phyloP scores from a whole-genome alignment of 257 asterid species.

The Solanum clarkiae region DNA sequence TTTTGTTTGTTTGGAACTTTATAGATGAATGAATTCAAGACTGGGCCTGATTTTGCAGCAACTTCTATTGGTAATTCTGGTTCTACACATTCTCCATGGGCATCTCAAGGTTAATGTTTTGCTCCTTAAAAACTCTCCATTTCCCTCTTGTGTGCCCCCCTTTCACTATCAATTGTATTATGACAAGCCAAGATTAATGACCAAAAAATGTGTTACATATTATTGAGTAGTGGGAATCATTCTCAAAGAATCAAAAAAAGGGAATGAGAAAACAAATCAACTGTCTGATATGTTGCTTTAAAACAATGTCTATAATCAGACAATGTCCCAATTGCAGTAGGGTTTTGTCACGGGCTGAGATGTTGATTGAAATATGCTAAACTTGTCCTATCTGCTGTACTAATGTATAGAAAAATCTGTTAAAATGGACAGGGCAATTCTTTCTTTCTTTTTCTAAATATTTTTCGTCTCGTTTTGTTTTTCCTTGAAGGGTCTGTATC shows the following conservation, averaged over 20 bases:
- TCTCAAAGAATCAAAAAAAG: background rate
- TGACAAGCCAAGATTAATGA: background rate
- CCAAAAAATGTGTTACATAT: background rate
- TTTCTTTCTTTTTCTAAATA: background rate
- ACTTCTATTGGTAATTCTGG: conserved; percentile 53
- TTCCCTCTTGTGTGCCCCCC: background rate
- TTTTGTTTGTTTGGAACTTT: background rate
- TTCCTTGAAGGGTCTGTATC: background rate
- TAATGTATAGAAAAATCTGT: background rate
- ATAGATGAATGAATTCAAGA: conserved; percentile 13
- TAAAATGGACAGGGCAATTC: background rate
- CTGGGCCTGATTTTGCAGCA: conserved; percentile 66
- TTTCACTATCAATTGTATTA: background rate
- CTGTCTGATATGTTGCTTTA: background rate
- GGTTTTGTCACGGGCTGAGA: conserved; percentile 22
- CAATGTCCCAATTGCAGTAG: background rate
- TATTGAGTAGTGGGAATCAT: background rate
- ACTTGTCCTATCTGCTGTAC: conserved; percentile 10
- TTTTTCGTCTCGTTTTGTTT: background rate
- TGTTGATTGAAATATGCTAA: background rate
- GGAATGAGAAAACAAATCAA: background rate
- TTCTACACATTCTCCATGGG: conserved; percentile 67
- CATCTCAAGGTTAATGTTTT: conserved; percentile 46
- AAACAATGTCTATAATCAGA: conserved; percentile 15
- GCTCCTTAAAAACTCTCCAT: background rate